Conservation (phyloP, 1,284 basidiomycete genomes). For the Cryptococcus sp. region DNA sequence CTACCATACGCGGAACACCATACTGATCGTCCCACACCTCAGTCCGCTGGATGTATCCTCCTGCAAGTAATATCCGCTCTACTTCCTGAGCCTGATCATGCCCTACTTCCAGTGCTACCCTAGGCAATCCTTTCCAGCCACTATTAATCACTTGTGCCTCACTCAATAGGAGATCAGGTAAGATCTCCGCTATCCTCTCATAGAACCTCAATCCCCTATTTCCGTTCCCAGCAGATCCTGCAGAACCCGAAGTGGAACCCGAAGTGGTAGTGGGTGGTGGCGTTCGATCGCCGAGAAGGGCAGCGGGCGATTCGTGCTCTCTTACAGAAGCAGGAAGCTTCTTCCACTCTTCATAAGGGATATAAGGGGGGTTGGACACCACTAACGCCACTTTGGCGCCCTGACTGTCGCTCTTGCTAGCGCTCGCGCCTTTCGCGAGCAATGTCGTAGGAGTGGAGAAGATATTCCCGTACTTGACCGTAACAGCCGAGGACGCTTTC, state of each 20-base stretch:
- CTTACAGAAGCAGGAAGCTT: constrained; percentile 67
- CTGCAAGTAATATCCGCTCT: constrained; percentile 59
- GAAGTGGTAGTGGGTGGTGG: constrained; percentile 24
- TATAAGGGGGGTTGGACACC: constrained; percentile 93
- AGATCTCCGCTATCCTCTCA: constrained; percentile 65
- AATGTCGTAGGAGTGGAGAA: constrained; percentile 8
- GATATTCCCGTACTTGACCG: constrained; percentile 20
- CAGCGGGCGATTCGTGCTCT: constrained; percentile 74
- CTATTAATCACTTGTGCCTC: constrained; percentile 52
- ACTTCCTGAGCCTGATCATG: constrained; percentile 69
- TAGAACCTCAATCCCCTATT: constrained; percentile 74
- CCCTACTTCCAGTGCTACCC: constrained; percentile 77
- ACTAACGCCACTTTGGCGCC: constrained; percentile 66
- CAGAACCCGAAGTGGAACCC: too few relatives aligned
- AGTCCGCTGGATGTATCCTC: constrained; percentile 56
- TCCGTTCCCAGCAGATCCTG: constrained; percentile 16
- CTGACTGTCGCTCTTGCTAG: neutral
- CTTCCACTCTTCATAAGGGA: constrained; percentile 68
- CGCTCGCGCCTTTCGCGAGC: constrained; percentile 1
- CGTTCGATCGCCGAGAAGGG: constrained; percentile 69
- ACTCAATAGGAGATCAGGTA: constrained; percentile 57
- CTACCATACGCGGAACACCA: constrained; percentile 58
- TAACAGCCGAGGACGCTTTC: constrained; percentile 15
- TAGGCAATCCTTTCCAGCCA: constrained; percentile 26
- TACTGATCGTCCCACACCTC: constrained; percentile 78